Conservation (phyloP, 2,329 filamentous ascomycete genomes). For the Botrytis fragariae region DNA sequence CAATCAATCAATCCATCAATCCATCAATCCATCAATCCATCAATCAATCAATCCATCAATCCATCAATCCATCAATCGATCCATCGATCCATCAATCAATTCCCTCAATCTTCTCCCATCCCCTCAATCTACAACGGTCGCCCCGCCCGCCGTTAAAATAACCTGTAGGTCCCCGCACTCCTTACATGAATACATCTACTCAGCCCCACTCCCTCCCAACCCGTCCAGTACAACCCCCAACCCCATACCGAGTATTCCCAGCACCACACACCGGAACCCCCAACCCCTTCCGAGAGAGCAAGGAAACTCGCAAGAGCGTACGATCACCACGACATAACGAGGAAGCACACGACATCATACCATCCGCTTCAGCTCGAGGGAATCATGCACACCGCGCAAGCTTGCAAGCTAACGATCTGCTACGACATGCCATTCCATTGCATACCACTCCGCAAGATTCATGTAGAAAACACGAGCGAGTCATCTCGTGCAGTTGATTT, state of each 20-base stretch:
- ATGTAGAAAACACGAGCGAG: not conserved
- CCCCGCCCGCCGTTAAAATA: not conserved
- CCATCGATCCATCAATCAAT: not conserved
- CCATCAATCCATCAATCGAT: not conserved
- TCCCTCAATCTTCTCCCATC: not conserved
- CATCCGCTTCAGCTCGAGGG: not conserved
- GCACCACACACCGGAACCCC: not conserved
- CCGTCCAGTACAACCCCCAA: not conserved
- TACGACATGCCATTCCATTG: not conserved
- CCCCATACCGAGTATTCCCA: not conserved
- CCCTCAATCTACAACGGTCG: not conserved
- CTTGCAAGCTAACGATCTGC: not conserved
- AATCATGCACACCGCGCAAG: not conserved
- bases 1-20: not conserved
- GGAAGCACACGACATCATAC: not conserved
- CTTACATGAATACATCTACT: not conserved
- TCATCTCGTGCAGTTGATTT: not conserved
- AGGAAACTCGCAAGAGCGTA: not conserved
- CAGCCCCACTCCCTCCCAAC: not conserved
- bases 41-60: not conserved
- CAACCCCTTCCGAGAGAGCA: not conserved
- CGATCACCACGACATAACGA: not conserved
- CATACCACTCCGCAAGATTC: too few relatives aligned
- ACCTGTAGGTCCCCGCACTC: constrained; percentile 1
- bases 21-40: not conserved